A percentile compares a stretch with the other conserved stretches of the same genome.
phyloP scores from a whole-genome alignment of 2,329 filamentous ascomycete species.

The Cyphellophora europaea region DNA sequence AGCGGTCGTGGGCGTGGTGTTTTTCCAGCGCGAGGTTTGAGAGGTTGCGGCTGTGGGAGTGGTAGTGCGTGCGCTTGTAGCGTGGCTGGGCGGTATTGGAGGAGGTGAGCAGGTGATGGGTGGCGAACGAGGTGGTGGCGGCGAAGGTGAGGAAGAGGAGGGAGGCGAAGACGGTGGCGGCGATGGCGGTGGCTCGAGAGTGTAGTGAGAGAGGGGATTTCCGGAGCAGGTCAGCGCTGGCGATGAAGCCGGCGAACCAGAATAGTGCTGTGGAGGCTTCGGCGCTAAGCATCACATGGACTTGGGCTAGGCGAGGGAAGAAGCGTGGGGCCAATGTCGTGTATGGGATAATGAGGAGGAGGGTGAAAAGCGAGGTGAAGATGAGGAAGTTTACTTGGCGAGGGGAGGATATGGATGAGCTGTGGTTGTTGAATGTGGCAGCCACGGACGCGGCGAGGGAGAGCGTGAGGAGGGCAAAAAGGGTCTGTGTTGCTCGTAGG shows the following conservation, averaged over 20 bases:
- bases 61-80: too few relatives aligned
- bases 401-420: slow-evolving; percentile 28
- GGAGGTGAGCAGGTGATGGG: too few relatives aligned
- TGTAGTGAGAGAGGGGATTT: slow-evolving; percentile 20
- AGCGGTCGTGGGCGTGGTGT: too few relatives aligned
- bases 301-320: slow-evolving; percentile 51
- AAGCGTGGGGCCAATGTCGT: slow-evolving; percentile 59
- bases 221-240: slow-evolving; percentile 53
- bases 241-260: slow-evolving; percentile 83
- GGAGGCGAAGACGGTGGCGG: slow-evolving; percentile 9
- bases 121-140: too few relatives aligned
- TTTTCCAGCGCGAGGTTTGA: too few relatives aligned
- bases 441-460: slow-evolving; percentile 57
- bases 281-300: slow-evolving; percentile 54
- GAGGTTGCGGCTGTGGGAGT: too few relatives aligned
- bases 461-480: slow-evolving; percentile 66
- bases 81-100: too few relatives aligned
- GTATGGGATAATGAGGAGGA: slow-evolving; percentile 59
- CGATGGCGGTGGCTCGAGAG: slow-evolving; percentile 8
- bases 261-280: slow-evolving; percentile 71
- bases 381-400: slow-evolving; percentile 65
- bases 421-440: slow-evolving; percentile 8
- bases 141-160: too few relatives aligned
- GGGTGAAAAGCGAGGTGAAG: slow-evolving; percentile 68
- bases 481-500: slow-evolving; percentile 55